Base-by-base conservation (phyloP, 176 grass and related monocot genomes). In the Musa acuminata region DNA sequence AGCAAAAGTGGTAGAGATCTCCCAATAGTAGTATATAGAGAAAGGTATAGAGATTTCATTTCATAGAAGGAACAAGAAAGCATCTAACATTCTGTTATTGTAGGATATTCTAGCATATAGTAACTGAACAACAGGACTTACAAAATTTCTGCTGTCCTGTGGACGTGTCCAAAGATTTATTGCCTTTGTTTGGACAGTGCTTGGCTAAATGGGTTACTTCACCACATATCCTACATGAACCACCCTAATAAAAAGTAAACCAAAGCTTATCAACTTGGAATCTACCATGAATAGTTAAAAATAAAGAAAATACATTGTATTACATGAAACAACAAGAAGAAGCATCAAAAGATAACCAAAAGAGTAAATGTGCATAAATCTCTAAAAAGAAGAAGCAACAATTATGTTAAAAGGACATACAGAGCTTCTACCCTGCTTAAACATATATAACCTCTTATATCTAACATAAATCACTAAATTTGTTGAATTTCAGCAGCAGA, bases 201-300 rank as follows among this genome's bases (percentile, higher is more conserved):
- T 67, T 98, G 20, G 95, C 95, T 78, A 98, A 85, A 73, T 98
- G 95, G 0, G 88, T 94, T 83, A 98, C 79, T 86, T 85, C 95
- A 67, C 90, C 95, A 71, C 95, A 98, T 82, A 84, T 80, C 81
- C 91, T 98, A 81, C 95, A 98, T 66, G 85, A 89, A 84, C 95
- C 90, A 76, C 90, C 95, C 90, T 98, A 74, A 83, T 51, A 83
- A 83, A 80, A 49, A 74, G 13, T 55, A 16, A 74, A 23, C 2
- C 21, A 55, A 74, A 0, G 9, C 21, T 50, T 21, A 70, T 50
- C 48, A 70, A 51, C 48, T 70, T 50, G 13, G 10, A 17, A 8
- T 20, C 19, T 50, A 69, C 0, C 11, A 70, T 19, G 20, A 8
- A 0, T 51, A 50, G 0, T n/a, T 16, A n/a, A 73, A 43, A 64